Conservation (phyloP, 2,329 filamentous ascomycete species). For the Cadophora luteo-olivacea region DNA sequence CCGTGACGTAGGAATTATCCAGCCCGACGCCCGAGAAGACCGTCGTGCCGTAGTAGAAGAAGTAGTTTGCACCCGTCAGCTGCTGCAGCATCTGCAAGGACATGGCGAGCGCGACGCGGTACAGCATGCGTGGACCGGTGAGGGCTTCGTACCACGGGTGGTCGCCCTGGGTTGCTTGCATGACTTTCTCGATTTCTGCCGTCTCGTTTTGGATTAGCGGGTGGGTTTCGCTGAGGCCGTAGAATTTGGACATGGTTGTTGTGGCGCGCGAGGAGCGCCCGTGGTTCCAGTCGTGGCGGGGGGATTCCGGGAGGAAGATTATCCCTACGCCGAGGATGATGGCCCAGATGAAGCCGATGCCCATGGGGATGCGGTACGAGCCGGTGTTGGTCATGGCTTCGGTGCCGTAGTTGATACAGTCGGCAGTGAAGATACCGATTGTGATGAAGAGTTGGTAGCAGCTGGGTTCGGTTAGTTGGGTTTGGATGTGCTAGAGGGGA, state of each 20-base stretch:
- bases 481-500: no score
- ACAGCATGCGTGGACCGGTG: slow-evolving; percentile 62
- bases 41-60: slow-evolving; percentile 70
- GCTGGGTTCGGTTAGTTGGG: slow-evolving; percentile 39
- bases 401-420: slow-evolving; percentile 59
- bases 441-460: slow-evolving; percentile 80
- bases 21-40: slow-evolving; percentile 73
- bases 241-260: slow-evolving; percentile 58
- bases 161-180: slow-evolving; percentile 52
- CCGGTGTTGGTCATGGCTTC: slow-evolving; percentile 46
- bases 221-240: slow-evolving; percentile 54
- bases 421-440: slow-evolving; percentile 67
- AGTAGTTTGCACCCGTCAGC: slow-evolving; percentile 68
- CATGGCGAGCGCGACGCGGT: slow-evolving; percentile 69
- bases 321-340: slow-evolving; percentile 60
- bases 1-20: slow-evolving; percentile 68
- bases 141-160: slow-evolving; percentile 71
- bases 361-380: slow-evolving; percentile 70
- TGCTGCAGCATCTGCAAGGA: slow-evolving; percentile 71
- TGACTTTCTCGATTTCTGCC: slow-evolving; percentile 55
- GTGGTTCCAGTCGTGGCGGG: slow-evolving; percentile 59
- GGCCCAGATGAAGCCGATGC: slow-evolving; percentile 59
- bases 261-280: slow-evolving; percentile 56
- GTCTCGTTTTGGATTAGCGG: slow-evolving; percentile 57
- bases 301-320: slow-evolving; percentile 61